Conservation (phyloP, 768 basidiomycete genomes). For the Lactifluus pinguis region DNA sequence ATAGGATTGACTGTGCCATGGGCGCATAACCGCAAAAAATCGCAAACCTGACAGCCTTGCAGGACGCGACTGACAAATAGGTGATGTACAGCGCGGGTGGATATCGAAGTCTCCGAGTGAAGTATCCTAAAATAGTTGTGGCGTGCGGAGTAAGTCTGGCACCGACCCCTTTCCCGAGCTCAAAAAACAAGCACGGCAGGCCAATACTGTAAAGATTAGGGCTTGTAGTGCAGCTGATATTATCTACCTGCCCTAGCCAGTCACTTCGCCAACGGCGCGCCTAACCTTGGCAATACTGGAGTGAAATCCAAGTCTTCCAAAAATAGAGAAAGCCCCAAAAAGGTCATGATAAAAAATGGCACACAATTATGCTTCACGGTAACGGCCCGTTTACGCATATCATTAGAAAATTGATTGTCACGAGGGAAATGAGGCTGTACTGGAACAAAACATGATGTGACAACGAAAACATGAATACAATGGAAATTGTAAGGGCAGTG, state of each 20-base stretch:
- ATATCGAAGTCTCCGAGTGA: neutral
- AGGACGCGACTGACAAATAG: neutral
- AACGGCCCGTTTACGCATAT: neutral
- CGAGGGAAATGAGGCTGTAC: conserved; percentile 8
- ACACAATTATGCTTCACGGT: neutral
- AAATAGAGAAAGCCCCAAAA: neutral
- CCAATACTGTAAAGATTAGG: too few relatives aligned
- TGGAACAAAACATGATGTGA: conserved; percentile 12
- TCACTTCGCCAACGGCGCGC: neutral
- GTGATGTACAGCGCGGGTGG: neutral
- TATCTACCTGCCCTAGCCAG: neutral
- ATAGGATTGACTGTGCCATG: neutral
- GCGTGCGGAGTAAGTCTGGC: too few relatives aligned
- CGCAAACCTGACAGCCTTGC: neutral
- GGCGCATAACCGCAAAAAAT: neutral
- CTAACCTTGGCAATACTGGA: neutral
- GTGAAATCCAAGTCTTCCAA: neutral
- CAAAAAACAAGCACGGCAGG: too few relatives aligned
- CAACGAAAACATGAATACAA: conserved; percentile 18
- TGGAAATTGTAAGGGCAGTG: conserved; percentile 3
- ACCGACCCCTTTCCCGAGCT: neutral
- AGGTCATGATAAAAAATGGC: neutral
- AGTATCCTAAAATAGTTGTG: too few relatives aligned
- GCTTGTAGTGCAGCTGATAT: neutral
- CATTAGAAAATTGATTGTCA: conserved; percentile 16